phyloP scores from a whole-genome alignment of 352 stramenopile genomes.

The Globisporangium paroecandrum region DNA sequence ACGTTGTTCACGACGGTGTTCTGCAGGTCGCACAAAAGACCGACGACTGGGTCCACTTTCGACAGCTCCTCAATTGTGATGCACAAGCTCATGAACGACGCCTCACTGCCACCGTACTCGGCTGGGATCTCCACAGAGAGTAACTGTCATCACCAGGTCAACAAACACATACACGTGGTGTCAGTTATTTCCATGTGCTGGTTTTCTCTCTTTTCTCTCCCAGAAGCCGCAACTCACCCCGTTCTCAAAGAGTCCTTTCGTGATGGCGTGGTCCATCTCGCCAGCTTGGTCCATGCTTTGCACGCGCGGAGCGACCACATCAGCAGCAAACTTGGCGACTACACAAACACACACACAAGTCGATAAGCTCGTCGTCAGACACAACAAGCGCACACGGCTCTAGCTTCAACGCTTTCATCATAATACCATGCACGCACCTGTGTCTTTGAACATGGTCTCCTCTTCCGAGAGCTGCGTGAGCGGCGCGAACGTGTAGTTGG shows the following conservation, averaged over 20 bases:
- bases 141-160: constrained; percentile 35
- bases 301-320: constrained; percentile 86
- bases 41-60: constrained; percentile 93
- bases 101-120: constrained; percentile 89
- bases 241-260: constrained; percentile 91
- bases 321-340: constrained; percentile 84
- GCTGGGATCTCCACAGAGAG: constrained; percentile 96
- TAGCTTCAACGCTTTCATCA: background rate
- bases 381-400: background rate
- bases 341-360: background rate
- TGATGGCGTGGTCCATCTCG: constrained; percentile 89
- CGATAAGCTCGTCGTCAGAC: background rate
- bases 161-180: background rate
- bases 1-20: constrained; percentile 96
- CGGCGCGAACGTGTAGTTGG: constrained; percentile 30
- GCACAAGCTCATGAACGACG: constrained; percentile 94
- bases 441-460: constrained; percentile 70
- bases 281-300: constrained; percentile 91
- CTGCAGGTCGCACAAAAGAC: constrained; percentile 95
- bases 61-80: constrained; percentile 97
- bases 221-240: constrained; percentile 34
- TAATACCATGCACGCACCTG: constrained; percentile 17
- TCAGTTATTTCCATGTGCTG: background rate
- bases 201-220: background rate
- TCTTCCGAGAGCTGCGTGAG: constrained; percentile 64